Conservation (phyloP, 2,329 filamentous ascomycete genomes). For the Immersiporthe knoxdaviesiana region DNA sequence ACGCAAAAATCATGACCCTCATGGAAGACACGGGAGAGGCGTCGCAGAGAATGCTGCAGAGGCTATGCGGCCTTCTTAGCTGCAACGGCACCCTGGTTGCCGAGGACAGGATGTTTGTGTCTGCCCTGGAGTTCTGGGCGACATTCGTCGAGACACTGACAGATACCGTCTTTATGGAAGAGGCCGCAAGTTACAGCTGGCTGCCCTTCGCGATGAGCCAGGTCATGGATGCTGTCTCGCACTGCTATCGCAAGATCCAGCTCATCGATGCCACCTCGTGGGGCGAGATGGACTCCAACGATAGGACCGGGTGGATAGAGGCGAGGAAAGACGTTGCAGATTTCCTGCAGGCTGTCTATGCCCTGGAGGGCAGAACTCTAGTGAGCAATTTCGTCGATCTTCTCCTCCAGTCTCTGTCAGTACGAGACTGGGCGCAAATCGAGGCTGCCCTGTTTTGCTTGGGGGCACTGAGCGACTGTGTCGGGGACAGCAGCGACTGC, state of each 20-base stretch:
- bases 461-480: conserved; percentile 67
- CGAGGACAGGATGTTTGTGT: conserved; percentile 76
- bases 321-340: conserved; percentile 81
- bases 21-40: conserved; percentile 56
- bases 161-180: conserved; percentile 59
- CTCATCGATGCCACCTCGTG: conserved; percentile 64
- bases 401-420: conserved; percentile 53
- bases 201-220: conserved; percentile 60
- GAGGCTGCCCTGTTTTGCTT: conserved; percentile 67
- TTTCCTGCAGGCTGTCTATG: conserved; percentile 72
- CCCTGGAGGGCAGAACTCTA: conserved; percentile 59
- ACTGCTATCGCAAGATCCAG: conserved; percentile 70
- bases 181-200: conserved; percentile 55
- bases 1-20: conserved; percentile 64
- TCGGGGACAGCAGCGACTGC: conserved; percentile 58
- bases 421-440: conserved; percentile 59
- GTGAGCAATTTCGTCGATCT: conserved; percentile 61
- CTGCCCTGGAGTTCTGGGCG: conserved; percentile 80
- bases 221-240: conserved; percentile 66
- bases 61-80: conserved; percentile 67
- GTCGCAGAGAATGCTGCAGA: conserved; percentile 57
- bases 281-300: conserved; percentile 69
- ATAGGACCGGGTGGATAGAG: conserved; percentile 68
- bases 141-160: conserved; percentile 72
- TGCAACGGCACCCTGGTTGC: conserved; percentile 68